Conservation (phyloP, 2,329 filamentous ascomycete species). For the Trichoderma guizhouense region DNA sequence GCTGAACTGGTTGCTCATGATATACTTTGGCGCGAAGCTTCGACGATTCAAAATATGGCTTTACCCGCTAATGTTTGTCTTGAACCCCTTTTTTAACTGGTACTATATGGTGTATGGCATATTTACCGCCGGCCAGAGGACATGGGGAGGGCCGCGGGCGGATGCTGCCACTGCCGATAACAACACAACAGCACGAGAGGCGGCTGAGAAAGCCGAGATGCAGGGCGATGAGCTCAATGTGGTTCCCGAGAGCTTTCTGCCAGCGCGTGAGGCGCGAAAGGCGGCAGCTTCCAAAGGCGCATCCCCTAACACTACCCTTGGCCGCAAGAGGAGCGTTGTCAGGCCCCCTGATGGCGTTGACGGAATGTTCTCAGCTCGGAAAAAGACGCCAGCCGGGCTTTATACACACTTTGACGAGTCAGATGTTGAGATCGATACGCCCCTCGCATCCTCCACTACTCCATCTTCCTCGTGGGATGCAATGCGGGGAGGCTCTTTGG, state of each 20-base stretch:
- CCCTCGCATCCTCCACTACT: background rate
- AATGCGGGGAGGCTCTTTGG: conserved; percentile 55
- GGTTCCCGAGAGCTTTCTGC: conserved; percentile 78
- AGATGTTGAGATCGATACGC: conserved; percentile 7
- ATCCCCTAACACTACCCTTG: conserved; percentile 34
- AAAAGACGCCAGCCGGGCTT: conserved; percentile 63
- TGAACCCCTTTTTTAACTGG: conserved; percentile 98
- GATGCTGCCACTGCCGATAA: conserved; percentile 80
- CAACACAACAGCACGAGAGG: conserved; percentile 73
- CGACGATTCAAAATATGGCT: conserved; percentile 90
- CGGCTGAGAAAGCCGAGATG: conserved; percentile 75
- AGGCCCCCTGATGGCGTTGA: conserved; percentile 72
- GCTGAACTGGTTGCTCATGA: conserved; percentile 91
- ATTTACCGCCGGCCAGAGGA: conserved; percentile 88
- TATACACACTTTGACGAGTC: conserved; percentile 53
- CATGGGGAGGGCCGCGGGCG: conserved; percentile 90
- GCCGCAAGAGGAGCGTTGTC: conserved; percentile 54
- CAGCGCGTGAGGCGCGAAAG: conserved; percentile 50
- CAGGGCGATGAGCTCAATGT: conserved; percentile 86
- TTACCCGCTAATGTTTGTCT: conserved; percentile 90
- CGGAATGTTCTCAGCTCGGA: conserved; percentile 72
- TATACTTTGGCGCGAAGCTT: conserved; percentile 88
- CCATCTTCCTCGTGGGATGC: conserved; percentile 11
- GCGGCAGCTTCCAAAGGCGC: conserved; percentile 29
- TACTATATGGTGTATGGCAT: conserved; percentile 97